Evolutionary conservation across 2,329 filamentous ascomycete species (phyloP), one percentile per base, ranked within the genome.

Genomic region (Fusarium globosum): DNA sequence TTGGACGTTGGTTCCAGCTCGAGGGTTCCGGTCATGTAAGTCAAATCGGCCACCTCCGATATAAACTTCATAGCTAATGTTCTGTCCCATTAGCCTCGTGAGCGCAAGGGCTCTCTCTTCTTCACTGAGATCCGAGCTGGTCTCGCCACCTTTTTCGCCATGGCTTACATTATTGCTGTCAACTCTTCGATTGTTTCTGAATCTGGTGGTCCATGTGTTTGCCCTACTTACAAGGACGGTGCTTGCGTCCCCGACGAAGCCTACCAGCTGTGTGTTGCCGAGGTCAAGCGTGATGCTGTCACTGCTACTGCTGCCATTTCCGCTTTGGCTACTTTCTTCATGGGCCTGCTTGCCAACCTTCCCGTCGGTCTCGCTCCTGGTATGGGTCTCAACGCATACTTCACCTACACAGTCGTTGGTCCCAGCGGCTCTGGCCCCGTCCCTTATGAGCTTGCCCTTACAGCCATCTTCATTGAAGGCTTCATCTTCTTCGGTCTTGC

Each of bases 381-480:
- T 72, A 85, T 85, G 84, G 84, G 94, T 33, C 82, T 97, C 62
- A 97, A 97, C 79, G 94, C 94, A 23, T 97, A 97, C 81, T 97
- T 97, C 79, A 89, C 94, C 33, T 97, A 93, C 80, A 93, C 90
- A 21, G 83, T 85, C 38, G 81, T 97, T 64, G 94, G 94, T 7
- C 90, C 86, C 78, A 91, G 95, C 80, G 94, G 94, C 48, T 88
- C 86, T 28, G 94, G 94, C 5, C 86, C 88, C 41, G 91, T 97
- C 14, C 90, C 93, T 2, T 97, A 94, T 79, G 82, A 88, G 60
- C 87, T 95, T 46, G 94, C 94, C 39, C 84, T 97, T 42, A 96
- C 94, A 8, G 94, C 94, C 61, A 94, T 96, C 74, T 97, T 97
- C 80, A 92, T 96, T 20, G 94, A 97, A 82, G 94, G 94, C 42